Evolutionary conservation across 1,284 basidiomycete species (phyloP).

Genomic region (Cutaneotrichosporon dermatis): DNA sequence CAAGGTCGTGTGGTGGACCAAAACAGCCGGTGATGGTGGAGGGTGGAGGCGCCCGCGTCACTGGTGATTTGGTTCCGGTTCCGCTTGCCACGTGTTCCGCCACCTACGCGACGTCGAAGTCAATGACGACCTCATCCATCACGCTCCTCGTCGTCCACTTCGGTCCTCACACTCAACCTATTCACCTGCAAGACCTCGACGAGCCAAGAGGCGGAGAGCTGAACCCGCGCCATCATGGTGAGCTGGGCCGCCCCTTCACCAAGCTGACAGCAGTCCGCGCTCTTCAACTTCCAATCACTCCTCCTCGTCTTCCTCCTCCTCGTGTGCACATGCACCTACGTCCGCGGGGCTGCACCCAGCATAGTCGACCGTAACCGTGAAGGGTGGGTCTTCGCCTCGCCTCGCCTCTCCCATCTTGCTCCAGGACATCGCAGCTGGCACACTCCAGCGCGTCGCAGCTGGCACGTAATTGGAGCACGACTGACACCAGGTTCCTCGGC

Average conservation of each 20-base stretch:
- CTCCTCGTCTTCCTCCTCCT: constrained; percentile 86
- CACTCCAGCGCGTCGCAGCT: too few species aligned
- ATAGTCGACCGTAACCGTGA: constrained; percentile 90
- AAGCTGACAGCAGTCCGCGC: constrained; percentile 66
- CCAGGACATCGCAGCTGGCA: too few species aligned
- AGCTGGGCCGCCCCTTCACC: not conserved
- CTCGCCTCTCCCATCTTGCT: not conserved
- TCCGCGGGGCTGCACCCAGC: constrained; percentile 80
- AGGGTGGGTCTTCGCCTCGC: constrained; percentile 59
- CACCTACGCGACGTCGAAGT: not conserved
- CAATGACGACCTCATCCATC: not conserved
- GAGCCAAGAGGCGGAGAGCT: not conserved
- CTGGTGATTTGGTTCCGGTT: too few species aligned
- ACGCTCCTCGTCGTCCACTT: not conserved
- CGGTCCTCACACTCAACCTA: not conserved
- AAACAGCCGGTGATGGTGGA: too few species aligned
- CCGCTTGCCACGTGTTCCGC: too few species aligned
- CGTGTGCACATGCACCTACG: constrained; percentile 96
- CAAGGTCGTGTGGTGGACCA: too few species aligned
- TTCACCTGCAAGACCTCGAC: not conserved
- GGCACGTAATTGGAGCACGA: not conserved
- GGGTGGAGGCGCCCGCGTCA: too few species aligned
- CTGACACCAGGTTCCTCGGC: constrained; percentile 65
- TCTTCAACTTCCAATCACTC: constrained; percentile 97
- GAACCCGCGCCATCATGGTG: constrained; percentile 3